Evolutionary conservation across 345 rosid species (phyloP).

Genomic region (Moricandia arvensis): DNA sequence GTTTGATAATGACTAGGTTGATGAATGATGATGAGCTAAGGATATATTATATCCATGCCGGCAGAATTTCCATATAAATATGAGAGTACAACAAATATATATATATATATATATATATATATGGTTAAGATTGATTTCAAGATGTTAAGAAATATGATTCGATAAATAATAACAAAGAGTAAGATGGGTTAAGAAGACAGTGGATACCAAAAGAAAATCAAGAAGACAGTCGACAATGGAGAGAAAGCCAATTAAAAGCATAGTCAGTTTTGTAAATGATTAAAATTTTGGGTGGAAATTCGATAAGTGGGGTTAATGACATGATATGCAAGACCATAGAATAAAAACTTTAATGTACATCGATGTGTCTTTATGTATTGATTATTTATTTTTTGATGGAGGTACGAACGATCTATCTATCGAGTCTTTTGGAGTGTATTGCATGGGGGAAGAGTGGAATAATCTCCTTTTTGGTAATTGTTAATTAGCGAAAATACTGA

Average conservation of each 20-base stretch:
- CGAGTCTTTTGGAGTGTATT: constrained; percentile 37
- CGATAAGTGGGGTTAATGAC: constrained; percentile 28
- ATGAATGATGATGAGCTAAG: constrained; percentile 24
- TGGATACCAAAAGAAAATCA: not conserved
- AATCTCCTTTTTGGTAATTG: constrained; percentile 20
- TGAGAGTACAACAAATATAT: not conserved
- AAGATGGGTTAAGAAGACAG: not conserved
- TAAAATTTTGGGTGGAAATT: constrained; percentile 23
- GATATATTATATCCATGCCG: not conserved
- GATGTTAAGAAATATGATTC: not conserved
- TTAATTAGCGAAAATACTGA: constrained; percentile 9
- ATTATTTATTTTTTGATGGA: not conserved
- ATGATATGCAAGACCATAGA: constrained; percentile 21
- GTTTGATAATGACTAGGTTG: constrained; percentile 22
- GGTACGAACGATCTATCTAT: constrained; percentile 33
- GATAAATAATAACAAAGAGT: not conserved
- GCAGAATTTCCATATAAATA: not conserved
- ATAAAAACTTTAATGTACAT: constrained; percentile 26
- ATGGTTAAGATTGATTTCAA: not conserved
- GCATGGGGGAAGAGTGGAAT: constrained; percentile 36
- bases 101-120: too few species aligned
- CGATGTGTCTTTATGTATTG: constrained; percentile 23
- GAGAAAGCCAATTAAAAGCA: not conserved
- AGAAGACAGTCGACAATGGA: constrained; percentile 9
- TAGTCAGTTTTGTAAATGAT: constrained; percentile 5